Evolutionary conservation across 345 rosid species (phyloP).

Genomic region (Excoecaria cochinchinensis): DNA sequence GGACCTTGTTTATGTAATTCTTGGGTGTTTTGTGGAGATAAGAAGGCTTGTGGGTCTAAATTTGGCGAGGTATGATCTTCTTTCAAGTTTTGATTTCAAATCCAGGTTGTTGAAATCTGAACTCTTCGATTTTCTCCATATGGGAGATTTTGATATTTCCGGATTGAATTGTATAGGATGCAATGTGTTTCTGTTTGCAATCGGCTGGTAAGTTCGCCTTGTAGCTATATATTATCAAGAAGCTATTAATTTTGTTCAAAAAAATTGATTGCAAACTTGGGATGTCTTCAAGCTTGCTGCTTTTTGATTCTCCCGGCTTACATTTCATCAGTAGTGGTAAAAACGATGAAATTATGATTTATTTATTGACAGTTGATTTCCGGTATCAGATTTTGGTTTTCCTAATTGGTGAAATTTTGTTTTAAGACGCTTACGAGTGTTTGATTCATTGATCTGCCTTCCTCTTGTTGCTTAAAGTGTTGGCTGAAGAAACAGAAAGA

Average conservation of each 20-base stretch:
- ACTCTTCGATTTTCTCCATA: background rate
- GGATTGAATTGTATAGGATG: background rate
- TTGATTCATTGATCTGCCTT: constrained; percentile 1
- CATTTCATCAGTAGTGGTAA: too few species aligned
- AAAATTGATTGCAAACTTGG: background rate
- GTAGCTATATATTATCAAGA: background rate
- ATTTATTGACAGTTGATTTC: background rate
- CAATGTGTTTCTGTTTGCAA: background rate
- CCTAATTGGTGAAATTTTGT: background rate
- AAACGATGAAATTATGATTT: background rate
- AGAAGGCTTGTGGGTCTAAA: constrained; percentile 34
- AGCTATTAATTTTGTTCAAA: background rate
- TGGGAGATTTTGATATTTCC: too few species aligned
- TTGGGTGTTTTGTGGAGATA: constrained; percentile 52
- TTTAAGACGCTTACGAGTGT: too few species aligned
- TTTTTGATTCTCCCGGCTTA: too few species aligned
- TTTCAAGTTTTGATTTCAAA: background rate
- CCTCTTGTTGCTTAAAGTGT: constrained; percentile 23
- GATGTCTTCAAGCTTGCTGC: background rate
- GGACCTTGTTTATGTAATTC: constrained; percentile 46
- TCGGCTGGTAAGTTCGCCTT: background rate
- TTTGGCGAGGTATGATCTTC: constrained; percentile 41
- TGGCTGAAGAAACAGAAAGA: constrained; percentile 42
- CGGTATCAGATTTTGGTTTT: background rate
- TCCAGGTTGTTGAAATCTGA: background rate